Base-by-base conservation (phyloP, 2,329 filamentous ascomycete genomes). In the Claviceps humidiphila region DNA sequence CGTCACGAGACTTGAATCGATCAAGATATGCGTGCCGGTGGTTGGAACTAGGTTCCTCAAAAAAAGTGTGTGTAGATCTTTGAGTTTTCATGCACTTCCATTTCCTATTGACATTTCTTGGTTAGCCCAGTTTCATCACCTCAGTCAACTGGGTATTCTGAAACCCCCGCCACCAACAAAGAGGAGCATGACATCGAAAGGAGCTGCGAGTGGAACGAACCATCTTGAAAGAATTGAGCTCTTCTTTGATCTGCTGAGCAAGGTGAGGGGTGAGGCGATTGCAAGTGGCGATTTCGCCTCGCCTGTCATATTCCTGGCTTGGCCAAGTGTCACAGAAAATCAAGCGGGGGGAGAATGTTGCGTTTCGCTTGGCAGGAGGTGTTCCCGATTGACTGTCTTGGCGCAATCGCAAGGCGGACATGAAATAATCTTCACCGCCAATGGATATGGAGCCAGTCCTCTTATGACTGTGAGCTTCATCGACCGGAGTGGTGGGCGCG, bases 51-150 rank as follows among this genome's bases (percentile, higher is more conserved):
- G 58, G 55, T 58, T 58, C 72, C 71, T 91, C 81, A 98, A 77
- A 98, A 97, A 80, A 98, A 98, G 78, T 98, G 93, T 62, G 93
- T 98, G 76, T 98, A 96, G 64, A 96, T 90, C 75, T 97, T 98
- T 59, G 93, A 97, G 67, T 85, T 88, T 72, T 97, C 93, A 69
- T 98, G 93, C 63, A 98, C 93, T 75, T 97, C 93, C 93, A 98
- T 98, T 74, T 98, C 93, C 93, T 97, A 56, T 41, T 16, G 13
- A 37, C 3, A 16, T 34, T 46, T 16, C 16, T 37, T 17, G 14
- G 51, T 16, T 11, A 9, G 38, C n/a, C 22, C 26, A 30, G 17
- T 20, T 3, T 44, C 11, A 30, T 30, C 14, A 47, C 20, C 24
- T 5, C 26, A 41, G 17, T 37, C 14, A 24, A 37, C 22, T 7